phyloP scores from a whole-genome alignment of 2,329 filamentous ascomycete species.

The Ustilaginoidea virens region DNA sequence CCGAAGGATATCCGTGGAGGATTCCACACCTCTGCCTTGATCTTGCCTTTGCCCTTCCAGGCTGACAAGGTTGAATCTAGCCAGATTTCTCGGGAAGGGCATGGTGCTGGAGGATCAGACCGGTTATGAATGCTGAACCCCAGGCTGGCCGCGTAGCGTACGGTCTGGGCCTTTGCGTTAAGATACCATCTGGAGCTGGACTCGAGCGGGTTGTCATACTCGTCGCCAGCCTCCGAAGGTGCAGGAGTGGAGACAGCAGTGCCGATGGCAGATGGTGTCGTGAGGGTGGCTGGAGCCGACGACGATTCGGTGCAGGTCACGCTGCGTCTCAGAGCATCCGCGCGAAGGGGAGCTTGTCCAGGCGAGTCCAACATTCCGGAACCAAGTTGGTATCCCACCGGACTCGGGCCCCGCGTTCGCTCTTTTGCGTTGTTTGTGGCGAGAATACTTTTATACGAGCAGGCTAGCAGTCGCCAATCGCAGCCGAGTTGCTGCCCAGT shows the following conservation, averaged over 20 bases:
- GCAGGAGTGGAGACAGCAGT: constrained; percentile 14
- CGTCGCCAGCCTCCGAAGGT: constrained; percentile 16
- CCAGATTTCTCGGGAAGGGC: constrained; percentile 22
- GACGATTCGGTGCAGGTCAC: constrained; percentile 2
- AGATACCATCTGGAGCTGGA: constrained; percentile 27
- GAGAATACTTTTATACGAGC: too few species aligned
- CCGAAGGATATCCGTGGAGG: constrained; percentile 18
- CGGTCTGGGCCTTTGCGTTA: constrained; percentile 24
- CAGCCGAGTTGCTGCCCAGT: too few species aligned
- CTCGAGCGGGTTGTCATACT: constrained; percentile 29
- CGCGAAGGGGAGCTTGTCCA: constrained; percentile 1
- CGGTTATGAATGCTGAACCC: constrained; percentile 27
- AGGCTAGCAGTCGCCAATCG: too few species aligned
- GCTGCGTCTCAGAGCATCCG: constrained; percentile 6
- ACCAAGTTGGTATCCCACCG: background rate
- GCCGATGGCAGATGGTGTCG: constrained; percentile 7
- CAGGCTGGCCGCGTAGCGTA: constrained; percentile 27
- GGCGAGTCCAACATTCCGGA: background rate
- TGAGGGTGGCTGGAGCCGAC: constrained; percentile 2
- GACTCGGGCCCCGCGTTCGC: background rate
- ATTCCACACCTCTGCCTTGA: constrained; percentile 32
- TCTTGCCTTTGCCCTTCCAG: constrained; percentile 20
- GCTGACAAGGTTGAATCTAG: constrained; percentile 26
- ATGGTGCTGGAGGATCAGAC: constrained; percentile 22
- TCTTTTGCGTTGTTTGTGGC: too few species aligned